Base-by-base conservation (phyloP, 495 filamentous ascomycete genomes). In the Zalerion maritima region DNA sequence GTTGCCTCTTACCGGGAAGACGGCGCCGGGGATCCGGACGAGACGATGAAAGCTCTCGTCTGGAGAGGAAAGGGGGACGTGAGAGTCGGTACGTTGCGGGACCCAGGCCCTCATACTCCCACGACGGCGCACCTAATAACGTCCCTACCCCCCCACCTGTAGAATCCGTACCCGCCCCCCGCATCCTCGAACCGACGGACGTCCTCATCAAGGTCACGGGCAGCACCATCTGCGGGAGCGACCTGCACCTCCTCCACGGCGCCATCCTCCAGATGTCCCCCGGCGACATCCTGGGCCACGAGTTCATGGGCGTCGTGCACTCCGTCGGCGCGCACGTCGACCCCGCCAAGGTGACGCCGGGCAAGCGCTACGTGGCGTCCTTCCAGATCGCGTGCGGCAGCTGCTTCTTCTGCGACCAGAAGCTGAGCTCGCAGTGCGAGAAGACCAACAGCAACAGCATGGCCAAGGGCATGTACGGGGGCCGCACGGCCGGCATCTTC, bases 251-350 rank as follows among this genome's bases (percentile, higher is more conserved):
- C 14, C 67, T 78, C 18, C 82, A 93, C 42, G 74, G 73, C 16
- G 50, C 57, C 12, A 66, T 92, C 15, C 54, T 86, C 3, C 64
- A 91, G 43, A 39, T 92, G 20, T 55, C 76, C 37, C 78, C 81
- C 40, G 83, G 86, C 23, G 85, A 94, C 55, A 85, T 93, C 28
- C 64, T 92, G 0, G 85, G 85, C 25, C 83, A 94, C 47, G 85
- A 93, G 41, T 91, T 83, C 57, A 85, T 78, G 44, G 85, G 85
- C 23, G 52, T 82, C 11, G 75, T 91, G 4, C 81, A 89, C 18
- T 58, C 64, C 10, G 62, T 81, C 4, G 85, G 84, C 0, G 52
- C 70, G 0, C 64, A 38, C 0, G 68, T 77, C 2, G 73, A 54
- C 27, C 65, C 60, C 0, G 49, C 76, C 20, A 66, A 76, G 41